Base-by-base conservation (phyloP, 1,284 basidiomycete genomes). In the Marasmius tenuissimus region DNA sequence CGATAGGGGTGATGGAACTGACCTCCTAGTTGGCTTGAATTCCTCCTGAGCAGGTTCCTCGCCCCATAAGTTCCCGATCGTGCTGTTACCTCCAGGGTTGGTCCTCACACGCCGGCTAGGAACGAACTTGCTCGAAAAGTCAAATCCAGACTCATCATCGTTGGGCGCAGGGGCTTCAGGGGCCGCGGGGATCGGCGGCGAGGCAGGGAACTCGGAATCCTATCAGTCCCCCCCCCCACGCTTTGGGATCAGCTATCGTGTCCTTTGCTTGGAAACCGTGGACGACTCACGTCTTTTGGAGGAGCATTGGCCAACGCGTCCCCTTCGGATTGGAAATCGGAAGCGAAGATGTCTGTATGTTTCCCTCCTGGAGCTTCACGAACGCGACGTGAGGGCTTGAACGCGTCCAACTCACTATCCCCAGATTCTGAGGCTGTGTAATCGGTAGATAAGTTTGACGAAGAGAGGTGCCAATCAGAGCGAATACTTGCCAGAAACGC, bases 11-110 rank as follows among this genome's bases (percentile, higher is more conserved):
- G 18, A 16, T 16, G 8, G 64, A 8, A 58, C 75, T 34, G 71
- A 86, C 88, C 84, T 81, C 66, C 88, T 83, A n/a, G 87, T 87
- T 2, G 88, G 88, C 65, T 85, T 83, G 70, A 88, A 89, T 54
- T 78, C 75, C 42, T 79, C 76, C 2, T 67, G 49, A 5, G 73
- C 63, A 35, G 76, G 75, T 2, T 78, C 77, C 0, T 71, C 64
- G 40, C 78, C 80, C 78, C 85, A 88, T 33, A 89, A 72, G 61
- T 68, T 78, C 38, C 71, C 68, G n/a, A 87, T 70, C 55, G 72
- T 79, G 62, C 78, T 79, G 12, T 69, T 72, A 10, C 85, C 85
- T 10, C 86, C 85, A 22, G 85, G 83, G 18, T 63, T 72, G 57
- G 81, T 78, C 59, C 84, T 79, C 27, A 85, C 83, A 48, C 83